Base-by-base conservation (phyloP, 2,329 filamentous ascomycete species). In the Dryadomyces sulphureus region DNA sequence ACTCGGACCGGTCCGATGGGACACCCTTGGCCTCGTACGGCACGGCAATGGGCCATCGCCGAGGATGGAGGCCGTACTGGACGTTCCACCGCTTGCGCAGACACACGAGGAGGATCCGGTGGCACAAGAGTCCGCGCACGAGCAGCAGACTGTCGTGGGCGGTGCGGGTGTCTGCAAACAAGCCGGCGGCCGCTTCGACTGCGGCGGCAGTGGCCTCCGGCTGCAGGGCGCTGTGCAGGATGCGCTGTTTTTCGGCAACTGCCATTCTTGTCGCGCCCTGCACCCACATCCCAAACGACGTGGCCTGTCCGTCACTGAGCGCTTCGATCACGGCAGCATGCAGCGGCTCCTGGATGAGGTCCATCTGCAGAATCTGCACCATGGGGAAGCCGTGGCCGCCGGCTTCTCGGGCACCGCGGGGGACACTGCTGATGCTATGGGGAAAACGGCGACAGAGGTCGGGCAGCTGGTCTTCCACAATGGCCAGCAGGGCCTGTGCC, bases 41-140 rank as follows among this genome's bases (percentile, higher is more conserved):
- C 0, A 86, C 81, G 0, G 81, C 80, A 6, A 83, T 70, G 0
- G 76, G 75, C 35, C 69, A 64, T 14, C 81, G 66, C 0, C 50
- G 41, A 0, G 72, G 67, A 50, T 78, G 69, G 0, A 80, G 59
- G 0, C 77, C 76, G 41, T 79, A 87, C 39, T 75, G 66, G 0
- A 87, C 80, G 22, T 80, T 78, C 73, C 73, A 84, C 5, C 76
- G 62, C 55, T 81, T 84, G 44, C 73, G 72, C 0, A 83, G 54
- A 3, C 66, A 71, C 22, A 79, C 69, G 1, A 73, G 54, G 0
- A 86, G 57, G 3, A 87, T 75, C 0, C 72, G 63, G 45, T 77
- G 68, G 0, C 73, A 66, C 0, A 87, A 56, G 0, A 86, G 60
- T 0, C 83, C 82, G 0, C 81, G 72, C 0, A 86, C 57, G 0